Base-by-base conservation (phyloP, 768 basidiomycete species). In the Pleurotus eryngii region DNA sequence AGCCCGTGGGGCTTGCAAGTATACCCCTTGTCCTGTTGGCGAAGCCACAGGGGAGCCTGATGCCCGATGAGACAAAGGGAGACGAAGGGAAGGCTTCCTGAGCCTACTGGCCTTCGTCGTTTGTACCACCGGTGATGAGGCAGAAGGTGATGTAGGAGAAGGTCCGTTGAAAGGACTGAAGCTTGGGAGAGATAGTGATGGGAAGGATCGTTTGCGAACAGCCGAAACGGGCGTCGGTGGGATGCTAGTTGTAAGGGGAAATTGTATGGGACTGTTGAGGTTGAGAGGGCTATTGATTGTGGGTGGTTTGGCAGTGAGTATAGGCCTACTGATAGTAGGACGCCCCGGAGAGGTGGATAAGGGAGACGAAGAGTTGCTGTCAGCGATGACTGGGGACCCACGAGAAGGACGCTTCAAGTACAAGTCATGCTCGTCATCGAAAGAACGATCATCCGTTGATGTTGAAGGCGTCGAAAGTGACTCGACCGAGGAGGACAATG, bases 81-180 rank as follows among this genome's bases (percentile, higher is more conserved):
- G 71, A 49, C 83, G 83, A 57, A 90, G 70, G 2, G 89, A 90
- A 0, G 90, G 86, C 50, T 85, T 87, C 70, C 87, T 89, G 58
- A 78, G 53, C 63, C 76, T 67, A 57, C 73, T 75, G 55, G 67
- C 68, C 22, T 71, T 65, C 47, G 67, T 62, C 27, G 68, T 53
- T 58, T 65, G 14, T 66, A 66, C 59, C 15, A 66, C 59, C 64
- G 60, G 60, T 62, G 72, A 63, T 57, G 67, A 64, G 58, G 72
- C 60, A 4, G 74, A 63, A 40, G 74, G 51, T 8, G 59, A 53
- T 17, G 49, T 22, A 37, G 42, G 26, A n/a, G 35, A 39, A 22
- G 49, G 38, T 26, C 38, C 57, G 22, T 45, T 53, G 24, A 46
- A 56, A 18, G 35, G 50, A 38, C 39, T 40, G 40, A 57, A 49